These are phyloP conservation scores for Bidens hawaiensis DNA, from an alignment of 140 eudicot species.

Conservation along the genomic window DNA sequence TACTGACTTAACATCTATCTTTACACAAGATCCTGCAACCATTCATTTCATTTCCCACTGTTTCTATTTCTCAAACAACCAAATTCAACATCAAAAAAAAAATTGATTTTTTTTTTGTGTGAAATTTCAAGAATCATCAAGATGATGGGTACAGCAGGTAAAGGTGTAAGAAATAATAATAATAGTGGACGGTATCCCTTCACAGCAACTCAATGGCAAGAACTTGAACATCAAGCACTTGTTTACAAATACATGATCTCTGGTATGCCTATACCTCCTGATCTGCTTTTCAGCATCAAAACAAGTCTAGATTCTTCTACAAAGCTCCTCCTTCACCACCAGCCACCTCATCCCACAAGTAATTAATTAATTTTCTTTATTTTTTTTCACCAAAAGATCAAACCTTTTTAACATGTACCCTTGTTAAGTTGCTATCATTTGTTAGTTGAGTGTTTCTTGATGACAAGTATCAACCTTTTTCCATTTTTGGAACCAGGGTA, in stretches of 20 bases:
- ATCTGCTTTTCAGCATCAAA: slow-evolving; percentile 78
- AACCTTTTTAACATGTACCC: neutral
- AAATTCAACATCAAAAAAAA: neutral
- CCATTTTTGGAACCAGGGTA: neutral
- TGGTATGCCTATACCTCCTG: slow-evolving; percentile 85
- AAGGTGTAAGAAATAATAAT: neutral
- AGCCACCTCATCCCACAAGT: slow-evolving; percentile 46
- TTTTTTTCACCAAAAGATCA: neutral
- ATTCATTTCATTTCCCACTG: neutral
- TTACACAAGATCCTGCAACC: neutral
- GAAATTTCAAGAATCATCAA: slow-evolving; percentile 3
- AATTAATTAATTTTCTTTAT: neutral
- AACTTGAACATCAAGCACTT: slow-evolving; percentile 89
- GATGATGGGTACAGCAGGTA: slow-evolving; percentile 31
- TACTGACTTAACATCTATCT: neutral
- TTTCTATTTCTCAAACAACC: neutral
- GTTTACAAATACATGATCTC: slow-evolving; percentile 85
- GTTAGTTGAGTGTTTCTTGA: neutral
- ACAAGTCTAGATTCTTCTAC: slow-evolving; percentile 64
- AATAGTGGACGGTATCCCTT: slow-evolving; percentile 54
- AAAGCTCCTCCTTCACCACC: slow-evolving; percentile 63
- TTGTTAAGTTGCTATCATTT: neutral
- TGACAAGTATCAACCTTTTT: neutral
- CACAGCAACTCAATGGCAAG: slow-evolving; percentile 88
- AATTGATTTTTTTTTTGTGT: neutral